Conservation (phyloP, 2,329 filamentous ascomycete species). For the Aspergillus caelatus region DNA sequence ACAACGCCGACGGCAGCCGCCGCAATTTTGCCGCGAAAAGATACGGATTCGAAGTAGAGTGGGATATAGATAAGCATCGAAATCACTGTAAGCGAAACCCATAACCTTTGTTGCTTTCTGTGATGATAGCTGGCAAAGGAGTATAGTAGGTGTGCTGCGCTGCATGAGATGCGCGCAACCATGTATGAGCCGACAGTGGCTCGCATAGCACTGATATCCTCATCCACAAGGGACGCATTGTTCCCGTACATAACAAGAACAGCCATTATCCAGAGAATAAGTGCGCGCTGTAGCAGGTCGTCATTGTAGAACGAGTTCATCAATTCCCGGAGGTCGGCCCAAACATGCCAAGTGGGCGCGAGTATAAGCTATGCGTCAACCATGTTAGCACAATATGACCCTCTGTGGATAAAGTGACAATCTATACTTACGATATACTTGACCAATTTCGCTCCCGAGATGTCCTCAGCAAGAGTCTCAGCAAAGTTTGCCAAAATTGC, state of each 20-base stretch:
- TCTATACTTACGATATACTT: conserved; percentile 46
- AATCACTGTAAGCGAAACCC: conserved; percentile 47
- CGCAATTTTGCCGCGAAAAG: conserved; percentile 46
- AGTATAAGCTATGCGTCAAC: conserved; percentile 44
- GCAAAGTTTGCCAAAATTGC: conserved; percentile 56
- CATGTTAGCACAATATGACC: too few relatives aligned
- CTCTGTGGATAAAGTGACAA: too few relatives aligned
- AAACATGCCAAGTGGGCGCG: conserved; percentile 54
- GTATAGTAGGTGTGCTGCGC: conserved; percentile 43
- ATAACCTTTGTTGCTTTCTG: conserved; percentile 49
- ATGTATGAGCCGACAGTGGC: conserved; percentile 53
- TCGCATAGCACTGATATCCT: conserved; percentile 49
- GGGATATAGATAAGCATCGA: conserved; percentile 48
- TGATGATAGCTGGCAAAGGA: conserved; percentile 54
- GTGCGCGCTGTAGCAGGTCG: conserved; percentile 50
- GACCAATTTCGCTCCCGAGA: conserved; percentile 47
- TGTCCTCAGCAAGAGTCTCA: conserved; percentile 51
- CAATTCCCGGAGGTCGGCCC: conserved; percentile 54
- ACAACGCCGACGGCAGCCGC: conserved; percentile 48
- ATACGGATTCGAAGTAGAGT: conserved; percentile 48
- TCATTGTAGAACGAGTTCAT: conserved; percentile 59
- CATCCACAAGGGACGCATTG: conserved; percentile 49
- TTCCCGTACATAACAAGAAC: conserved; percentile 53
- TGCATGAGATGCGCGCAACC: conserved; percentile 47
- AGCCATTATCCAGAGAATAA: conserved; percentile 57